Base-by-base conservation (phyloP, 495 filamentous ascomycete species). In the Margaritispora aquatica region DNA sequence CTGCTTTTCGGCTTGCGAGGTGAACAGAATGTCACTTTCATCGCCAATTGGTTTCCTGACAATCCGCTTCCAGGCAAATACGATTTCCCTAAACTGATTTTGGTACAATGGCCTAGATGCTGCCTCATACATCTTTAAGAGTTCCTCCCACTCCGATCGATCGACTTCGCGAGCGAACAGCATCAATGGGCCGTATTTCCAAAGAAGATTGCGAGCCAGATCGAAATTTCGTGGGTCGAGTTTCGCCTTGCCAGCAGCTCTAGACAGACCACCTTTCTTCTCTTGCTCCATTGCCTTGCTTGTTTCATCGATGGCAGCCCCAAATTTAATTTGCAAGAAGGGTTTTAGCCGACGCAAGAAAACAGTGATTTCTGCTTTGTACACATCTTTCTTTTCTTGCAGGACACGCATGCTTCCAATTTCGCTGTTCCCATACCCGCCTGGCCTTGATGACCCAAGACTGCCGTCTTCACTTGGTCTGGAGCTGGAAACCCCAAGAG, bases 401-500 rank as follows among this genome's bases (percentile, higher is more conserved):
- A 97, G 85, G 47, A 95, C 93, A 51, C 86, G 86, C 91, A 97
- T 96, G 64, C 88, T 86, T 47, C 89, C 88, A 63, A 96, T 85
- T 61, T 94, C 91, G 54, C 83, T 89, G 68, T 88, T 86, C 8
- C 81, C 83, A 58, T 88, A 84, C 19, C 83, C 81, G 20, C 66
- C 58, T 9, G 60, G 54, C 38, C 73, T 71, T 1, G 72, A 62
- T 36, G 74, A 76, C 51, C 83, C 79, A 21, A 80, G 75, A 62
- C 79, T 83, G 29, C 74, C 68, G 48, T 68, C 66, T 55, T 63
- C 63, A 44, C 60, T 63, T 15, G 59, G 13, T 51, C 60, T 31
- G 23, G 58, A 44, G 10, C 50, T 60, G 17, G 64, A 66, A 19
- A 69, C 29, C 60, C 68, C 68, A 15, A 69, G 67, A 38, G 79